Evolutionary conservation across 2,329 filamentous ascomycete species (phyloP), one percentile per base, ranked within the genome.

Genomic region (Alternaria viburni): DNA sequence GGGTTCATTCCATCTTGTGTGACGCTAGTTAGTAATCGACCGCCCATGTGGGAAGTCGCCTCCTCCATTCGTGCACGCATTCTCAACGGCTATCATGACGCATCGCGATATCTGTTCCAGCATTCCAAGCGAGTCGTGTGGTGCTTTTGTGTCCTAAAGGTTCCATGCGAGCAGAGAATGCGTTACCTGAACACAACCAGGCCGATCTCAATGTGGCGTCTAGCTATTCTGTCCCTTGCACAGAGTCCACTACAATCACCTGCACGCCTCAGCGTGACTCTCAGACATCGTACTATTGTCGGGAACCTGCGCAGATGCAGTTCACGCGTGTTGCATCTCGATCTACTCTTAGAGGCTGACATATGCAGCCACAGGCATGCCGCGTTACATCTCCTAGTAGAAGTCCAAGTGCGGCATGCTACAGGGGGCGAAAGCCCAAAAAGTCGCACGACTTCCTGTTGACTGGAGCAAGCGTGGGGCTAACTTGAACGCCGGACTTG

Each of bases 1-100:
- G 60, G 72, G 28, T n/a, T 45, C 47, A 17, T 36, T 52, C 30
- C 30, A 23, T 41, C 66, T 61, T 65, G 68, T 70, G 61, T 19
- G n/a, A 71, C 59, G 41, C 50, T 52, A 59, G 51, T 45, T 67
- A 67, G 54, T 58, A 54, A 66, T 60, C 55, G 17, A 32, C 21
- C 12, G 43, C 46, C 69, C 72, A 74, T 72, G 72, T 74, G 72
- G 59, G 56, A 63, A 59, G 36, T 25, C 21, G 41, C 49, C 57
- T 41, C 32, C 49, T 43, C 13, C 15, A 26, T 57, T 44, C 54
- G 54, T 62, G 15, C 17, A 43, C 50, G 19, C 19, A 28, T 45
- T 54, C 58, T 62, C 32, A 64, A 69, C 55, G 61, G 60, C 54
- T 50, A 55, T 64, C 59, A 59, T 47, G 25, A 62, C 49, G 25